These are phyloP conservation scores for Phaeotremella fagi DNA, from an alignment of 768 basidiomycete species.

Conservation along the genomic window DNA sequence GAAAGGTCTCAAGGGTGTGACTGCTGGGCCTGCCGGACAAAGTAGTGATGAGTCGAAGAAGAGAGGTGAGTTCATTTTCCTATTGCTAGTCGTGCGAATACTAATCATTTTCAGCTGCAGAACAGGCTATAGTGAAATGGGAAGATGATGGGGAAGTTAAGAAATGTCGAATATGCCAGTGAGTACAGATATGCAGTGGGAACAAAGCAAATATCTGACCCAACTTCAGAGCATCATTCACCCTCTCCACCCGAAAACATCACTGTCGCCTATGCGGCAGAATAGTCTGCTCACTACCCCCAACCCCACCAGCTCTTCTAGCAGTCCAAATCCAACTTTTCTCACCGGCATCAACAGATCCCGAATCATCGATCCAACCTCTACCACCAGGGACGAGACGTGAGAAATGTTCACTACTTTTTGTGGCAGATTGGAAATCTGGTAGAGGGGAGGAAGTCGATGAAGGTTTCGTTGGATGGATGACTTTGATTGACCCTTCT, in stretches of 20 bases:
- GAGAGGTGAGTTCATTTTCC: slow-evolving; percentile 55
- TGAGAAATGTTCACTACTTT: slow-evolving; percentile 41
- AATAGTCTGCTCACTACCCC: slow-evolving; percentile 82
- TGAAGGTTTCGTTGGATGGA: slow-evolving; percentile 49
- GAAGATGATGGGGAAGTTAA: slow-evolving; percentile 71
- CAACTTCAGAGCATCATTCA: slow-evolving; percentile 63
- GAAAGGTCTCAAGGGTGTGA: slow-evolving; percentile 56
- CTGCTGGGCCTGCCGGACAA: slow-evolving; percentile 49
- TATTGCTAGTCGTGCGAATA: neutral
- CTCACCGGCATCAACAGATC: slow-evolving; percentile 15
- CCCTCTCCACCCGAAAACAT: slow-evolving; percentile 88
- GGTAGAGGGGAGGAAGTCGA: slow-evolving; percentile 74
- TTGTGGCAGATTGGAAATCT: slow-evolving; percentile 71
- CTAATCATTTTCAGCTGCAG: slow-evolving; percentile 56
- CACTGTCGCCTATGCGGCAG: slow-evolving; percentile 91
- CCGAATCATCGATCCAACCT: slow-evolving; percentile 13
- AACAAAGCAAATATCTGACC: neutral
- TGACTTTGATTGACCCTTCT: slow-evolving; percentile 51
- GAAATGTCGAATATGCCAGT: slow-evolving; percentile 83
- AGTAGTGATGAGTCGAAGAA: slow-evolving; percentile 58
- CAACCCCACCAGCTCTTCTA: slow-evolving; percentile 53
- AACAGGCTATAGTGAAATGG: slow-evolving; percentile 94
- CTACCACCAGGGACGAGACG: slow-evolving; percentile 40
- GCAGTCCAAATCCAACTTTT: slow-evolving; percentile 52
- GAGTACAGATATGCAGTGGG: slow-evolving; percentile 17